Evolutionary conservation across 1,284 basidiomycete genomes (phyloP).

Genomic region (Malassezia psittaci): DNA sequence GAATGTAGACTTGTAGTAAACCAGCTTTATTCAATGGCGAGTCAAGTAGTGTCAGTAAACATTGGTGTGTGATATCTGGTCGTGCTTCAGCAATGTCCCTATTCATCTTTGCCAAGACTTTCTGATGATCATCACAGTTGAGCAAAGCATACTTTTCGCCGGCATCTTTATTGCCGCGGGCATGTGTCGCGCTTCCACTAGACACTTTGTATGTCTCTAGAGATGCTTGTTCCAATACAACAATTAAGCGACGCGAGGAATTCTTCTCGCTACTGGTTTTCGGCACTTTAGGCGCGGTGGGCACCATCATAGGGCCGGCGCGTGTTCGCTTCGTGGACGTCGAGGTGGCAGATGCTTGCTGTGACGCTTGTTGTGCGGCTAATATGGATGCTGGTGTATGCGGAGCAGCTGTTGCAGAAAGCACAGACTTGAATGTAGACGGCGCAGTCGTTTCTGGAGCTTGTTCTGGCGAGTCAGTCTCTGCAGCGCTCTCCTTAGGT

Average conservation of each 20-base stretch:
- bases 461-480: neutral
- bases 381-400: constrained; percentile 12
- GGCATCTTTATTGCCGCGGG: constrained; percentile 46
- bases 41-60: constrained; percentile 88
- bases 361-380: neutral
- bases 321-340: constrained; percentile 30
- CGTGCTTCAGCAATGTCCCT: constrained; percentile 95
- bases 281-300: constrained; percentile 40
- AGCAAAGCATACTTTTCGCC: constrained; percentile 84
- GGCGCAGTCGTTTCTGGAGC: neutral
- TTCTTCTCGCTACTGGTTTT: constrained; percentile 40
- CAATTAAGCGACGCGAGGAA: constrained; percentile 56
- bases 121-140: constrained; percentile 98
- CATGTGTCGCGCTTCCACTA: constrained; percentile 49
- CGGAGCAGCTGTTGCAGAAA: constrained; percentile 10
- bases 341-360: neutral
- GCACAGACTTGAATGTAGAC: constrained; percentile 7
- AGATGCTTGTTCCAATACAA: constrained; percentile 85
- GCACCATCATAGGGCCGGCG: constrained; percentile 38
- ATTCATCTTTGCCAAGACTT: constrained; percentile 92
- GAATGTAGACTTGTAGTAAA: constrained; percentile 91
- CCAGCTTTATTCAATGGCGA: constrained; percentile 97
- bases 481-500: neutral
- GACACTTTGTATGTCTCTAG: constrained; percentile 87
- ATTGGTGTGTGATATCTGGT: constrained; percentile 99